These are phyloP conservation scores for Francoa sonchifolia DNA, from an alignment of 441 rosid genomes.

Conservation along the genomic window DNA sequence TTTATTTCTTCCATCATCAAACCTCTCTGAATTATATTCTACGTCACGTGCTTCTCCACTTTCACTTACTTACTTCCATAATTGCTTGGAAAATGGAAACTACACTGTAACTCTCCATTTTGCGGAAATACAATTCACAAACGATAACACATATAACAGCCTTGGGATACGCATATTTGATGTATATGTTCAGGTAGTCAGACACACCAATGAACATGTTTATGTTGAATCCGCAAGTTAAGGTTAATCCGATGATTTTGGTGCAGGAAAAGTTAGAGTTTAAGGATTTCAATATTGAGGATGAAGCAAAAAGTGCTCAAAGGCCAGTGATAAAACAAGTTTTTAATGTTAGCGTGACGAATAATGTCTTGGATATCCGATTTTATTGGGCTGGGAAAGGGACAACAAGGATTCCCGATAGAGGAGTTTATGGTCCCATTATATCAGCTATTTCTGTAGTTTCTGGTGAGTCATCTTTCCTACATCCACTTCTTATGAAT, in stretches of 20 bases:
- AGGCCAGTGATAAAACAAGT: constrained; percentile 16
- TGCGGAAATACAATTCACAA: constrained; percentile 39
- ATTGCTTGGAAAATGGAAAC: constrained; percentile 47
- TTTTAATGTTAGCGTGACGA: constrained; percentile 19
- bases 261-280: constrained; percentile 23
- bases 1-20: constrained; percentile 1
- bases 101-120: constrained; percentile 40
- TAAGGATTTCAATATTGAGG: constrained; percentile 32
- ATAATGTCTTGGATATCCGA: constrained; percentile 39
- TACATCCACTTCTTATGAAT: background rate
- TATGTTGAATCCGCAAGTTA: background rate
- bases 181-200: constrained; percentile 45
- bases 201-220: background rate
- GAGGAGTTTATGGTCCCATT: constrained; percentile 59
- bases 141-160: constrained; percentile 27
- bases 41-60: constrained; percentile 49
- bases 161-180: constrained; percentile 53
- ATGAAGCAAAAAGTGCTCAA: constrained; percentile 25
- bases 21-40: constrained; percentile 20
- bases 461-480: constrained; percentile 29
- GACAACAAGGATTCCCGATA: constrained; percentile 46
- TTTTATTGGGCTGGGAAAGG: constrained; percentile 67
- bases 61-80: constrained; percentile 50
- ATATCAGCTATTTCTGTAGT: constrained; percentile 48
- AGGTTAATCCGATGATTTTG: background rate